These are phyloP conservation scores for Phialophora expanda DNA, from an alignment of 2,329 filamentous ascomycete species.

Conservation along the genomic window DNA sequence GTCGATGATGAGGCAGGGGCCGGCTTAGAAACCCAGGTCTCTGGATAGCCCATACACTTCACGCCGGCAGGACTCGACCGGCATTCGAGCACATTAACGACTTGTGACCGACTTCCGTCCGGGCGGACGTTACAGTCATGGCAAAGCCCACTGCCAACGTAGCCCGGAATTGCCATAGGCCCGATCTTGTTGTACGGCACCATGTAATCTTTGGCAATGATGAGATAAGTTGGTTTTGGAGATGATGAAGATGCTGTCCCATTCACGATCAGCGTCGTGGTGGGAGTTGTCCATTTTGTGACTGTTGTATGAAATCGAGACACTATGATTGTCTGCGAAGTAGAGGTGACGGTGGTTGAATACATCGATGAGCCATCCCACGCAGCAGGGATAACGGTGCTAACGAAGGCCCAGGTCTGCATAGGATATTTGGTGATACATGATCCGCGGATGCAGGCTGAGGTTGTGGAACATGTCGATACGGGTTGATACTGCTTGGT, in stretches of 20 bases:
- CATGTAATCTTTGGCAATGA: slow-evolving; percentile 33
- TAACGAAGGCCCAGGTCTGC: slow-evolving; percentile 34
- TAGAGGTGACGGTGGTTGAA: slow-evolving; percentile 32
- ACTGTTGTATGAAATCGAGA: slow-evolving; percentile 28
- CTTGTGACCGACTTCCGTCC: slow-evolving; percentile 34
- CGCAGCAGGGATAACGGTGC: slow-evolving; percentile 34
- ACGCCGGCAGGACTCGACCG: slow-evolving; percentile 22
- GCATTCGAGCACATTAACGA: slow-evolving; percentile 35
- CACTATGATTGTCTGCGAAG: slow-evolving; percentile 28
- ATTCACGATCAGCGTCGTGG: slow-evolving; percentile 18
- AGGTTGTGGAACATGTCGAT: slow-evolving; percentile 28
- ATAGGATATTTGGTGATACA: slow-evolving; percentile 29
- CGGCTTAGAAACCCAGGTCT: slow-evolving; percentile 34
- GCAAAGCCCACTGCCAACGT: slow-evolving; percentile 35
- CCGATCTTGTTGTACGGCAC: slow-evolving; percentile 36
- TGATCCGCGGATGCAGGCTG: slow-evolving; percentile 27
- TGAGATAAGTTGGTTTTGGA: slow-evolving; percentile 26
- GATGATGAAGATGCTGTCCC: slow-evolving; percentile 20
- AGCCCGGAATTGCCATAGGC: slow-evolving; percentile 36
- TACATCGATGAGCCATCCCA: slow-evolving; percentile 23
- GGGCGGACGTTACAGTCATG: slow-evolving; percentile 25
- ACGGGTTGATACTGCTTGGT: slow-evolving; percentile 33
- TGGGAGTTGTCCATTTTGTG: slow-evolving; percentile 31
- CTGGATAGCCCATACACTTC: slow-evolving; percentile 27
- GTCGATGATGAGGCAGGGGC: slow-evolving; percentile 23